phyloP scores from a whole-genome alignment of 306 rosid species.

The Citrullus mucosospermus region DNA sequence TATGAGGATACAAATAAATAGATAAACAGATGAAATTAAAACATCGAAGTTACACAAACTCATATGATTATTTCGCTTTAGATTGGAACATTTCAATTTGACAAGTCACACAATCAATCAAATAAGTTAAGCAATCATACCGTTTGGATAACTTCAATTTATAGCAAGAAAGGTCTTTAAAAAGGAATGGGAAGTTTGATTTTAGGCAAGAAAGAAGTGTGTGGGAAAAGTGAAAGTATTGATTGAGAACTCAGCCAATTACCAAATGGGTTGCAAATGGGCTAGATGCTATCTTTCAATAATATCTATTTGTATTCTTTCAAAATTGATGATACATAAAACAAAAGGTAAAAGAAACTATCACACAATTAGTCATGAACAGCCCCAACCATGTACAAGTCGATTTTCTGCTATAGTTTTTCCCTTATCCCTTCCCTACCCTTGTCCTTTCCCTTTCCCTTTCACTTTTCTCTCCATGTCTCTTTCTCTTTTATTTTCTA shows the following conservation, averaged over 20 bases:
- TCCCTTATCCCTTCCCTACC: neutral
- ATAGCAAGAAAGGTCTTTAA: neutral
- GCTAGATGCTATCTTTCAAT: neutral
- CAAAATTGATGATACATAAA: neutral
- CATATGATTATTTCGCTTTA: neutral
- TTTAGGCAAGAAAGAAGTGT: neutral
- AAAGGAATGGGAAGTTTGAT: neutral
- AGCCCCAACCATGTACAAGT: neutral
- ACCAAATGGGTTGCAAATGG: neutral
- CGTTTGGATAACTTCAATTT: neutral
- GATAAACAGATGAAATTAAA: neutral
- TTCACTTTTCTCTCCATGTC: neutral
- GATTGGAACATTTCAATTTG: neutral
- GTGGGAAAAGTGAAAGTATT: neutral
- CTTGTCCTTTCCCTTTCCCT: neutral
- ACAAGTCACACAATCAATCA: neutral
- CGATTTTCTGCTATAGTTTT: neutral
- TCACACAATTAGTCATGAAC: neutral
- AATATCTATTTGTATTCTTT: neutral
- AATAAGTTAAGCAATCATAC: neutral
- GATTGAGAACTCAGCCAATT: neutral
- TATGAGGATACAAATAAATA: no score
- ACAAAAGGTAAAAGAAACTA: neutral
- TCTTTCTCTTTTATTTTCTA: neutral
- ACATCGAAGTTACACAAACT: neutral